These are phyloP conservation scores for Xylariaceae sp. DNA, from an alignment of 2,329 filamentous ascomycete genomes.

Conservation along the genomic window DNA sequence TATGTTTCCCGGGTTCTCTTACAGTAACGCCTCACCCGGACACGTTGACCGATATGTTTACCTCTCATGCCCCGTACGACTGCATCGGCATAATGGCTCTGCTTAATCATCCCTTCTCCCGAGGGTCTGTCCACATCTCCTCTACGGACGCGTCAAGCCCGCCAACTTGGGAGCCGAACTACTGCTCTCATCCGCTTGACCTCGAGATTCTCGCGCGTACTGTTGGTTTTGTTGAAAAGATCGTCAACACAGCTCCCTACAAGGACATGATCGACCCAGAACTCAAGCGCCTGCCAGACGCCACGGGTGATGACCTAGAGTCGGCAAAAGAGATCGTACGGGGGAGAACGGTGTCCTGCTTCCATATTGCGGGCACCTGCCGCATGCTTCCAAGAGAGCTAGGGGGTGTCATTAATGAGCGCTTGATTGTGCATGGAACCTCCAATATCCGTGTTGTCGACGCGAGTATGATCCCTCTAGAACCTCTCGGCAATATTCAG, in stretches of 20 bases:
- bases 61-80: conserved; percentile 47
- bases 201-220: conserved; percentile 56
- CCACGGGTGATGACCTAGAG: conserved; percentile 42
- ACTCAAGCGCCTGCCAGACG: conserved; percentile 45
- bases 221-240: conserved; percentile 49
- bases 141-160: conserved; percentile 48
- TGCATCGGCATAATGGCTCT: conserved; percentile 63
- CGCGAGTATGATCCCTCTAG: conserved; percentile 32
- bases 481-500: conserved; percentile 34
- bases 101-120: conserved; percentile 66
- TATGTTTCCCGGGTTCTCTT: conserved; percentile 44
- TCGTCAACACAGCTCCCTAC: conserved; percentile 47
- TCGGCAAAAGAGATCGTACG: conserved; percentile 45
- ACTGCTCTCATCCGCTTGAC: conserved; percentile 61
- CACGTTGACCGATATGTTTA: conserved; percentile 36
- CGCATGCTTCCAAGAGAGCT: conserved; percentile 54
- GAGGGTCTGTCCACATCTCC: conserved; percentile 64
- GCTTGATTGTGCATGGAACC: conserved; percentile 51
- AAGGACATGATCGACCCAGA: conserved; percentile 47
- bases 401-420: conserved; percentile 51
- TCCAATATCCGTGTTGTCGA: conserved; percentile 40
- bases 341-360: conserved; percentile 45
- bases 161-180: conserved; percentile 61
- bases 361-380: conserved; percentile 57
- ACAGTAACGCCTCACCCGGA: conserved; percentile 36